phyloP scores from a whole-genome alignment of 2,329 filamentous ascomycete species.

The Mycosphaerella arachidis region DNA sequence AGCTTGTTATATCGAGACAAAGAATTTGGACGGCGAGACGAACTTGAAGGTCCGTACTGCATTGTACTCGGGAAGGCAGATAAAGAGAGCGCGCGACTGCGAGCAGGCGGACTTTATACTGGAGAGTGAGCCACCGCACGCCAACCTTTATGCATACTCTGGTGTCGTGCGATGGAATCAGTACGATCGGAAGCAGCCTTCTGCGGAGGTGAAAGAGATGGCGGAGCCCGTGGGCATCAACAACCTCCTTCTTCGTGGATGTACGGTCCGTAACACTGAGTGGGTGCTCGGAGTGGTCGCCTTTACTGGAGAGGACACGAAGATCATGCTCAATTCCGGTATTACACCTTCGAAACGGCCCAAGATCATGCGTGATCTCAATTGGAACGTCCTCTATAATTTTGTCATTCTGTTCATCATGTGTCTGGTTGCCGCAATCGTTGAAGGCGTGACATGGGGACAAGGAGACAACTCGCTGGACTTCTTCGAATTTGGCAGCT shows the following conservation, averaged over 20 bases:
- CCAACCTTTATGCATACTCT: conserved; percentile 93
- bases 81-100: conserved; percentile 88
- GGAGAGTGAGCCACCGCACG: conserved; percentile 85
- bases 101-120: conserved; percentile 82
- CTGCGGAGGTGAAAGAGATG: conserved; percentile 68
- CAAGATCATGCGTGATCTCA: conserved; percentile 85
- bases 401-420: conserved; percentile 84
- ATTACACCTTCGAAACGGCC: conserved; percentile 92
- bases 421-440: conserved; percentile 79
- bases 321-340: conserved; percentile 98
- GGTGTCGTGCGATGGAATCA: conserved; percentile 86
- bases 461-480: conserved; percentile 67
- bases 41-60: conserved; percentile 94
- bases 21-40: conserved; percentile 95
- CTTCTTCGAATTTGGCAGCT: conserved; percentile 79
- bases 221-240: conserved; percentile 91
- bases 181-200: conserved; percentile 57
- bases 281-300: conserved; percentile 90
- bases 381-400: conserved; percentile 97
- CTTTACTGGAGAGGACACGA: conserved; percentile 93
- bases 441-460: conserved; percentile 78
- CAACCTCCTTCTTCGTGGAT: conserved; percentile 89
- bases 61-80: conserved; percentile 72
- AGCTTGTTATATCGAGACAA: conserved; percentile 95
- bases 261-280: conserved; percentile 89